These are phyloP conservation scores for Candida cerambycidarum DNA, from an alignment of 805 yeast genomes.

Conservation along the genomic window DNA sequence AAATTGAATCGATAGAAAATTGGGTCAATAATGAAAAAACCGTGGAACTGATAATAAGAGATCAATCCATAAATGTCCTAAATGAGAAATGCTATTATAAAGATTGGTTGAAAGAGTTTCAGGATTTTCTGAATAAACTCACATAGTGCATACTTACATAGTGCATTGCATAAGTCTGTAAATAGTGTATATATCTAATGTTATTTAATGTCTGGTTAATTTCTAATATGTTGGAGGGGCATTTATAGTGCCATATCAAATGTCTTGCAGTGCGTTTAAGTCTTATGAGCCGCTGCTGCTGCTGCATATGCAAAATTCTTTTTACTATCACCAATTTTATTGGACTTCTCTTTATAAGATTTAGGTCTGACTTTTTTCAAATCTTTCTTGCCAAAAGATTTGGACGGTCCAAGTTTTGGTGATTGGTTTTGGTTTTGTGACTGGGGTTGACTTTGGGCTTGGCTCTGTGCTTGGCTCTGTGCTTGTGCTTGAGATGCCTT, in stretches of 20 bases:
- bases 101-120: conserved; percentile 36
- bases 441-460: conserved; percentile 2
- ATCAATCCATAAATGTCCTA: conserved; percentile 31
- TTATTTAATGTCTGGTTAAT: neutral
- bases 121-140: conserved; percentile 6
- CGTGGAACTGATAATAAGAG: conserved; percentile 34
- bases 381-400: conserved; percentile 2
- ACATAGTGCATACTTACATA: neutral
- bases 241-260: neutral
- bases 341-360: conserved; percentile 14
- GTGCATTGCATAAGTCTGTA: neutral
- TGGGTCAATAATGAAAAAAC: conserved; percentile 38
- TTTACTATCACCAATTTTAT: conserved; percentile 14
- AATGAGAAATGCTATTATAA: conserved; percentile 37
- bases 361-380: conserved; percentile 13
- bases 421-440: neutral
- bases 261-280: conserved; percentile 3
- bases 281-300: conserved; percentile 44
- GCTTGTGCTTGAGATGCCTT: conserved; percentile 18
- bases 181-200: conserved; percentile 7
- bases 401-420: neutral
- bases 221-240: neutral
- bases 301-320: conserved; percentile 47
- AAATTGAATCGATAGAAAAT: conserved; percentile 29
- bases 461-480: neutral